Evolutionary conservation across 495 filamentous ascomycete genomes (phyloP).

Genomic region (Chaetomium fimeti): DNA sequence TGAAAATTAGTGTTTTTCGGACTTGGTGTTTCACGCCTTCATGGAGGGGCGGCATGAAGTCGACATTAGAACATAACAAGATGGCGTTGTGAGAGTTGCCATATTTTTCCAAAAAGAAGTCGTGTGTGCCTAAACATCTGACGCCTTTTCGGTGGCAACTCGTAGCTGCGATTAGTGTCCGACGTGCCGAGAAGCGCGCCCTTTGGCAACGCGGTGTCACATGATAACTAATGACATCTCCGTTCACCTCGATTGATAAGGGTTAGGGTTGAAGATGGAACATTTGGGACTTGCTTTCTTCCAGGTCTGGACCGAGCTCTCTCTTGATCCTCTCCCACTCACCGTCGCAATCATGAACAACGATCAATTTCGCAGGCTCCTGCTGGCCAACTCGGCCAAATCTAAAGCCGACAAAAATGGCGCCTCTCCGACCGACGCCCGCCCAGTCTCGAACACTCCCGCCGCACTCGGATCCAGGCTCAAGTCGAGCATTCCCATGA

Average conservation of each 20-base stretch:
- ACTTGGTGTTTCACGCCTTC: not conserved
- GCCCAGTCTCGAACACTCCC: conserved; percentile 33
- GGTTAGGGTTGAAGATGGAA: not conserved
- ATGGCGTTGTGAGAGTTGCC: not conserved
- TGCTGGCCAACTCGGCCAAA: conserved; percentile 54
- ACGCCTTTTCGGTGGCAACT: conserved; percentile 7
- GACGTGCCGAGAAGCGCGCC: conserved; percentile 19
- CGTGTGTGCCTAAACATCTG: not conserved
- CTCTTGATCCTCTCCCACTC: not conserved
- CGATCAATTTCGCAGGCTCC: conserved; percentile 87
- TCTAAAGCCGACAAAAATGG: conserved; percentile 40
- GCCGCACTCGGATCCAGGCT: conserved; percentile 61
- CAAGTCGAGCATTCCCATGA: conserved; percentile 81
- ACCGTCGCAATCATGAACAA: conserved; percentile 72
- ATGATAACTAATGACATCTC: conserved; percentile 1
- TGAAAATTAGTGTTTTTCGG: not conserved
- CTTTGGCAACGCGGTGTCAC: conserved; percentile 14
- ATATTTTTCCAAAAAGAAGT: not conserved
- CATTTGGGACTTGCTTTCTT: not conserved
- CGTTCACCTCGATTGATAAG: not conserved
- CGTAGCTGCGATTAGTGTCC: not conserved
- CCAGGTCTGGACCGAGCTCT: too few species aligned
- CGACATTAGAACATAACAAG: not conserved
- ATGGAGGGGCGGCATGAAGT: not conserved
- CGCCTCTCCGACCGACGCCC: conserved; percentile 32